Percentiles rank a stretch among this genome's conserved stretches.
Conservation (phyloP, 495 filamentous ascomycete species). For the Tuber magnatum region DNA sequence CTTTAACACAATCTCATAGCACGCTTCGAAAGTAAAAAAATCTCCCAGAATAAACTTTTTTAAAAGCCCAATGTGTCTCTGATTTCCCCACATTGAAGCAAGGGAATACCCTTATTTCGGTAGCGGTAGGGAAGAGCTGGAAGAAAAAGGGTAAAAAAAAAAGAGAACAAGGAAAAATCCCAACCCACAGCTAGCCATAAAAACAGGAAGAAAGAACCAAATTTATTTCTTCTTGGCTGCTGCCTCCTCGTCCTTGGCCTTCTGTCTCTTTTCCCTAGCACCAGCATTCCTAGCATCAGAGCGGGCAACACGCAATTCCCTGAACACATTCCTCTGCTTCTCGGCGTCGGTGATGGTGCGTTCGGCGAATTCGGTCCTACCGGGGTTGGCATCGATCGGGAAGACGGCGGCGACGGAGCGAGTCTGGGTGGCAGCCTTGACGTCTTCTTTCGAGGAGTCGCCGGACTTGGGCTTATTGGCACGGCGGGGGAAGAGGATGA, state of each 20-base stretch:
- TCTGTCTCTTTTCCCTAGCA: conserved; percentile 83
- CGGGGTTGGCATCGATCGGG: conserved; percentile 61
- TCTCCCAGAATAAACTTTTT: not conserved
- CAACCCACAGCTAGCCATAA: not conserved
- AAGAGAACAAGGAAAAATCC: not conserved
- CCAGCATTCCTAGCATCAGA: conserved; percentile 74
- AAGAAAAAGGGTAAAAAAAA: not conserved
- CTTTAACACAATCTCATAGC: not conserved
- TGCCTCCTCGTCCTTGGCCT: conserved; percentile 83
- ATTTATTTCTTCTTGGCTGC: conserved; percentile 87
- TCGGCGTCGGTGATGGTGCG: conserved; percentile 66
- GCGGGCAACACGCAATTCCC: conserved; percentile 74
- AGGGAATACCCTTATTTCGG: not conserved
- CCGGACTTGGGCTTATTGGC: conserved; percentile 80
- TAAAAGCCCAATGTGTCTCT: not conserved
- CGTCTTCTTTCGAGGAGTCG: conserved; percentile 80
- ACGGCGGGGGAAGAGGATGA: conserved; percentile 97
- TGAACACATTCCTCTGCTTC: conserved; percentile 64
- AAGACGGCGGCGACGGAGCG: conserved; percentile 54
- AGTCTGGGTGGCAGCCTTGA: conserved; percentile 65
- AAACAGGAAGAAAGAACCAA: conserved; percentile 17
- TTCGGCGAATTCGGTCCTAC: conserved; percentile 66
- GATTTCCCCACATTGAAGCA: not conserved
- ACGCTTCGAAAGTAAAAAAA: not conserved
- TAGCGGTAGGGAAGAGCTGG: not conserved